Conservation (phyloP, 192 early-diverging fungal species). For the Funneliformis mosseae region DNA sequence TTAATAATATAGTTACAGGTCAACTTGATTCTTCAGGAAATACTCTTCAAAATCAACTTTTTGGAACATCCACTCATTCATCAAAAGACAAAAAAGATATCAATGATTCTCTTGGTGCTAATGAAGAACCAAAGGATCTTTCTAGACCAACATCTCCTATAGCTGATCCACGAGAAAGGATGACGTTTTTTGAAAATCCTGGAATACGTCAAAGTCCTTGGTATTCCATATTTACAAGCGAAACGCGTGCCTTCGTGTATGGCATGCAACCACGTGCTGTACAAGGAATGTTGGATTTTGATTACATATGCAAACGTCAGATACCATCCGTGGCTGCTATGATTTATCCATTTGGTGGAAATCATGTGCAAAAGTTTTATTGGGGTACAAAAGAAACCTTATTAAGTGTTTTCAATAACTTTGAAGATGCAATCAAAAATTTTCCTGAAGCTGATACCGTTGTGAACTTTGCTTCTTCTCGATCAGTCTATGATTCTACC, state of each 20-base stretch:
- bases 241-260: constrained; percentile 91
- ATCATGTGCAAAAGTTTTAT: constrained; percentile 99
- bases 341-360: constrained; percentile 99
- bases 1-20: constrained; percentile 41
- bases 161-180: constrained; percentile 46
- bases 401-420: constrained; percentile 87
- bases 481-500: constrained; percentile 92
- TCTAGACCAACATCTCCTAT: constrained; percentile 50
- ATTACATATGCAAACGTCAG: constrained; percentile 95
- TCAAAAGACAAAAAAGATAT: constrained; percentile 40
- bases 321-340: constrained; percentile 95
- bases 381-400: constrained; percentile 99
- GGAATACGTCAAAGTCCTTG: constrained; percentile 24
- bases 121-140: constrained; percentile 26
- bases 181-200: constrained; percentile 62
- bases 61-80: constrained; percentile 46
- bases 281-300: constrained; percentile 99
- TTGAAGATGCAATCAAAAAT: constrained; percentile 79
- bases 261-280: constrained; percentile 99
- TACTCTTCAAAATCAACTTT: constrained; percentile 60
- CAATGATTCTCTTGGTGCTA: constrained; percentile 30
- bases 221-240: constrained; percentile 71
- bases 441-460: constrained; percentile 94
- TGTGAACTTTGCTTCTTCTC: constrained; percentile 98
- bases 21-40: constrained; percentile 58